Conservation (phyloP, 2,329 filamentous ascomycete species). For the Emergomyces orientalis region DNA sequence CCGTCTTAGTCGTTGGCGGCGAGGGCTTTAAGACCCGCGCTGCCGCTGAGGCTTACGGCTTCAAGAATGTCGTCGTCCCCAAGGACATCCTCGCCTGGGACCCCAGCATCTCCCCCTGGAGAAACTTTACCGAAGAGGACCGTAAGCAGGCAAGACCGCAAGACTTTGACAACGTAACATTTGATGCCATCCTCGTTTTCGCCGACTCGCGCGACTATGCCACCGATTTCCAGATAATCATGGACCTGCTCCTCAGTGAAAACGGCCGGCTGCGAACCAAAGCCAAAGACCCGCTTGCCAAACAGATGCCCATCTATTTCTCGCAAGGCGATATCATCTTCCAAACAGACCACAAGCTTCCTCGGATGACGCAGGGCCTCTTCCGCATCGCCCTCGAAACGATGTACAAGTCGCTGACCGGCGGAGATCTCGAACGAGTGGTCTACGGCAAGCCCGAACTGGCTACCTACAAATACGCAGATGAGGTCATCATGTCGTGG, state of each 20-base stretch:
- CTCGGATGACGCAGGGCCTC: slow-evolving; percentile 63
- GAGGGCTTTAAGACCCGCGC: slow-evolving; percentile 66
- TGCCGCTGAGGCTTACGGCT: slow-evolving; percentile 63
- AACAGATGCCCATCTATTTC: slow-evolving; percentile 67
- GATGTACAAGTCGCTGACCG: slow-evolving; percentile 54
- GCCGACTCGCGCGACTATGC: slow-evolving; percentile 65
- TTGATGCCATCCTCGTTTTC: slow-evolving; percentile 66
- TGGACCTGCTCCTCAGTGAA: slow-evolving; percentile 60
- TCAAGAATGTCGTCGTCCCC: slow-evolving; percentile 62
- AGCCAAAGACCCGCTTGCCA: slow-evolving; percentile 54
- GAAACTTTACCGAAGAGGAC: slow-evolving; percentile 58
- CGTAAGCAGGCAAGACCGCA: slow-evolving; percentile 57
- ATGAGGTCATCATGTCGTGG: slow-evolving; percentile 62
- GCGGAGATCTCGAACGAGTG: slow-evolving; percentile 62
- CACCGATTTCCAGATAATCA: slow-evolving; percentile 67
- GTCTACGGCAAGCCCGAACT: slow-evolving; percentile 67
- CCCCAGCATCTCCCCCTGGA: slow-evolving; percentile 59
- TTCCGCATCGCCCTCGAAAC: slow-evolving; percentile 66
- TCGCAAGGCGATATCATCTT: slow-evolving; percentile 57
- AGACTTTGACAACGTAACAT: slow-evolving; percentile 63
- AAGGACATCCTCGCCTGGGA: slow-evolving; percentile 66
- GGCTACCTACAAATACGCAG: slow-evolving; percentile 70
- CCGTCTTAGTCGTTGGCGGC: slow-evolving; percentile 65
- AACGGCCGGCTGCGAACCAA: slow-evolving; percentile 57
- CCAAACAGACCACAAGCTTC: slow-evolving; percentile 52